Evolutionary conservation across 169 alveolate species (phyloP).

Genomic region (Cryptosporidium canis): DNA sequence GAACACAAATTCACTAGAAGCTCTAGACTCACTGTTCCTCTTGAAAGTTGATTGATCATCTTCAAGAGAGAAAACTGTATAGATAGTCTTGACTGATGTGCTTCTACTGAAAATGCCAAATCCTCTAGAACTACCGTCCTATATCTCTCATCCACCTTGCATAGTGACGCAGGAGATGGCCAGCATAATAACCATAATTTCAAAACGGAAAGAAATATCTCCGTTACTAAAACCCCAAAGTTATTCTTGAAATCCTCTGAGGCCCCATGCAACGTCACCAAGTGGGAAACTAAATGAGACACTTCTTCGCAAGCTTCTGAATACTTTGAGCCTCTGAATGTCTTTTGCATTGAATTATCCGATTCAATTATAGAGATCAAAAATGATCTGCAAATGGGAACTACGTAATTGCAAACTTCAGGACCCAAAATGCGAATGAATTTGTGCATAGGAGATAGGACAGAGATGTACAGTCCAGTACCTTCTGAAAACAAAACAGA

Average conservation of each 20-base stretch:
- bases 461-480: neutral
- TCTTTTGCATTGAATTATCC: neutral
- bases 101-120: constrained; percentile 14
- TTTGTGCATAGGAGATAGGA: constrained; percentile 48
- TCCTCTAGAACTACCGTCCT: neutral
- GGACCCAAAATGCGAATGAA: constrained; percentile 34
- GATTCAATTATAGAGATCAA: constrained; percentile 7
- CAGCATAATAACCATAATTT: constrained; percentile 54
- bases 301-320: constrained; percentile 62
- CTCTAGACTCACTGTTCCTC: neutral
- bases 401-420: constrained; percentile 32
- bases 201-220: constrained; percentile 2
- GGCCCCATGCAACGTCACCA: neutral
- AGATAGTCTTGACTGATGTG: constrained; percentile 21
- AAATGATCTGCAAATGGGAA: constrained; percentile 16
- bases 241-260: neutral
- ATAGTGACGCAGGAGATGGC: constrained; percentile 23
- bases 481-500: neutral
- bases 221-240: neutral
- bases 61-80: constrained; percentile 19
- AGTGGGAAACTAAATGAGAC: constrained; percentile 31
- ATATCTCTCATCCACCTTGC: neutral
- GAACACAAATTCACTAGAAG: neutral
- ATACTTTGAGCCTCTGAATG: neutral
- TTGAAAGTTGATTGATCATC: constrained; percentile 23